These are phyloP conservation scores for Blastocystis sp. DNA, from an alignment of 352 stramenopile genomes.

Conservation along the genomic window DNA sequence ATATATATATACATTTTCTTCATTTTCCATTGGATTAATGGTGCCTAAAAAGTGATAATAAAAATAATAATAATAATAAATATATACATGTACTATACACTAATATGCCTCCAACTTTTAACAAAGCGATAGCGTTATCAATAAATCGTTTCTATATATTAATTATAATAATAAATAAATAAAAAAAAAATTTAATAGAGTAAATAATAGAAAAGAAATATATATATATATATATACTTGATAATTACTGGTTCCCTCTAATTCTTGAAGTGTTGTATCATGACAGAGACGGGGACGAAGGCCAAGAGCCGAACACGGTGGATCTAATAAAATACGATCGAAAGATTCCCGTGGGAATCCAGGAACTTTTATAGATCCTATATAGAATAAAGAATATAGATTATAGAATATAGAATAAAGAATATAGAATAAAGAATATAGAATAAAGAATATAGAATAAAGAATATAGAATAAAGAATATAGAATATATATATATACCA, in stretches of 20 bases:
- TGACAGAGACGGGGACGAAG: constrained; percentile 67
- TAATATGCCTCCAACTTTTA: constrained; percentile 67
- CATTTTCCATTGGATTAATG: constrained; percentile 23
- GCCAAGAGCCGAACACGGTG: constrained; percentile 67
- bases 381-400: no score
- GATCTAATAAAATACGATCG: constrained; percentile 71
- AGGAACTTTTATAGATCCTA: neutral
- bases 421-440: no score
- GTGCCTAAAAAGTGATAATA: neutral
- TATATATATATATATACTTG: no score
- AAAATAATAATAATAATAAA: no score
- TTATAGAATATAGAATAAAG: no score
- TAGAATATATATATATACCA: no score
- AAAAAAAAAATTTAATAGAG: no score
- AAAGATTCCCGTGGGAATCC: constrained; percentile 59
- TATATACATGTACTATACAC: constrained; percentile 78
- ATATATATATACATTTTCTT: no score
- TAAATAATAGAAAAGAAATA: no score
- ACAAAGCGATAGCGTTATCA: constrained; percentile 58
- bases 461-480: no score
- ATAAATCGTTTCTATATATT: constrained; percentile 64
- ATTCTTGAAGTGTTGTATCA: constrained; percentile 51
- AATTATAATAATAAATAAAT: no score
- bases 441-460: no score
- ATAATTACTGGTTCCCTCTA: constrained; percentile 56